Evolutionary conservation across 257 asterid species (phyloP), one percentile per base, ranked within the genome.

Genomic region (Cordia subcordata): DNA sequence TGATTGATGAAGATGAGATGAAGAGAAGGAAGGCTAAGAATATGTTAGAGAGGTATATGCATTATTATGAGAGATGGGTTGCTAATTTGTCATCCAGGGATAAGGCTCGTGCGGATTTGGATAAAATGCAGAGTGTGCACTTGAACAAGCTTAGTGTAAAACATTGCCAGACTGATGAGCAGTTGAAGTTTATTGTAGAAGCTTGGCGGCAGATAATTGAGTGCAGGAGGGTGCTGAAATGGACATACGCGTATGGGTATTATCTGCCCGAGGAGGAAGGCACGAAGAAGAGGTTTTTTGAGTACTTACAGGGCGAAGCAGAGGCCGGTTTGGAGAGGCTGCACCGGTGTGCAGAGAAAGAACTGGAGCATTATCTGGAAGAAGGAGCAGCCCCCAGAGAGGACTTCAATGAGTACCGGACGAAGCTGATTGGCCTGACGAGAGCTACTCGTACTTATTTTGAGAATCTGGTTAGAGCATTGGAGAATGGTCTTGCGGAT

Each of bases 141-240:
- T 0, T 63, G 8, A 52, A 16, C 3, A 45, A 0, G 50, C 68
- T 71, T 1, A 10, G 38, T 0, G 1, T 9, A 10, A 32, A 14
- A 18, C 68, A 65, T 13, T 5, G 10, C 3, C 58, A 53, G 18
- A 5, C 33, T 4, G 13, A 13, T 4, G 27, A 11, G 5, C 13
- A 35, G 11, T 8, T 68, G 27, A 15, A 23, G 53, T 67, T 58
- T 15, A 61, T 72, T 40, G 1, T 18, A 0, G 65, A 61, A 10
- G 81, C 81, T 0, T 75, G 77, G 84, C 64, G 61, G 0, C 85
- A 79, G 61, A 70, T 79, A 0, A 70, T 68, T 1, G 80, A 76
- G 32, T 76, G 82, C 37, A 59, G 80, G 69, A 60, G 85, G 5
- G 69, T 80, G 4, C 19, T 80, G 35, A 73, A 64, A 15, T 80